Percentiles rank a stretch among this genome's conserved stretches.
phyloP scores from a whole-genome alignment of 2,329 filamentous ascomycete species.

The Claviceps monticola region DNA sequence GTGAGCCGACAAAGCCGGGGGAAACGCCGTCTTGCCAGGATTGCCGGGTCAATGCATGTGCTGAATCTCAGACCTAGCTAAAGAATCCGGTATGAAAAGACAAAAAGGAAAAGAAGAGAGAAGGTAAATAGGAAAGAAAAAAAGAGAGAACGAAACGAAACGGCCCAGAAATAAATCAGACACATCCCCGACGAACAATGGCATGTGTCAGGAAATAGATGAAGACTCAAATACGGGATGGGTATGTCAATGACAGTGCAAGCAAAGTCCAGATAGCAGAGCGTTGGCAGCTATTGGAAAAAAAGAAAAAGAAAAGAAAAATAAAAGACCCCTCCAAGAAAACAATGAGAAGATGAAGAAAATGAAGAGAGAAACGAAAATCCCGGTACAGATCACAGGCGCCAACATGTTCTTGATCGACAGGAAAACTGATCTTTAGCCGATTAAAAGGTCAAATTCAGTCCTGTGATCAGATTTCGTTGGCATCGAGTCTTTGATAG shows the following conservation, averaged over 20 bases:
- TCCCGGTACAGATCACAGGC: too few relatives aligned
- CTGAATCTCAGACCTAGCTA: not conserved
- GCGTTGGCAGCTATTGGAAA: too few relatives aligned
- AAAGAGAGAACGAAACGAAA: not conserved
- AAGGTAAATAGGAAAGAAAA: not conserved
- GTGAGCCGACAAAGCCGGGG: not conserved
- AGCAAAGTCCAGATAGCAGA: not conserved
- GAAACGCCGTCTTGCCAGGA: not conserved
- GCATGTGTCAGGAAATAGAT: too few relatives aligned
- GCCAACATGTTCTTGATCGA: not conserved
- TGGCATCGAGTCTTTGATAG: slow-evolving; percentile 42
- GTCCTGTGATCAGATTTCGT: slow-evolving; percentile 30
- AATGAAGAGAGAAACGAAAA: not conserved
- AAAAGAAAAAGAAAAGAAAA: not conserved
- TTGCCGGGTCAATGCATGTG: not conserved
- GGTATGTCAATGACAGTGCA: not conserved
- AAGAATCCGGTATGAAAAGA: not conserved
- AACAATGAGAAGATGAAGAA: not conserved
- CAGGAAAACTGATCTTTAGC: slow-evolving; percentile 13
- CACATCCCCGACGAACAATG: too few relatives aligned
- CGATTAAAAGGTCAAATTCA: slow-evolving; percentile 24
- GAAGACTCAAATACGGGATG: not conserved
- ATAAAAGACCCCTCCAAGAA: not conserved
- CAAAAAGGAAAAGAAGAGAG: not conserved
- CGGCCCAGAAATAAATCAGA: too few relatives aligned